These are phyloP conservation scores for Hanseniaspora guilliermondii DNA, from an alignment of 805 yeast genomes.

Conservation along the genomic window DNA sequence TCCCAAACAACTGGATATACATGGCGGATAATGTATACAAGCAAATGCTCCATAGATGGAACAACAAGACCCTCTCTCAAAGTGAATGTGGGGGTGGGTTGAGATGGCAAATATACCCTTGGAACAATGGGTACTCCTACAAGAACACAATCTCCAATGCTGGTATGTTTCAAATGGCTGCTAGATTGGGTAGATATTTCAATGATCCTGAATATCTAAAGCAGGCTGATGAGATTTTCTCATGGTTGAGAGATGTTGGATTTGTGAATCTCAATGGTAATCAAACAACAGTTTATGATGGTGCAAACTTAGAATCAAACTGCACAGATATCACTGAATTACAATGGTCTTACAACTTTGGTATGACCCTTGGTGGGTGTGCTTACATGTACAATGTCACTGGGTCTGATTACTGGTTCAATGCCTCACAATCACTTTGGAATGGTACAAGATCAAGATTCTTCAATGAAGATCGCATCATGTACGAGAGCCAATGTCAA, in stretches of 20 bases:
- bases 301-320: slow-evolving; percentile 41
- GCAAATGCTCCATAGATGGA: neutral
- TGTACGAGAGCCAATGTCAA: slow-evolving; percentile 55
- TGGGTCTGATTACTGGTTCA: slow-evolving; percentile 40
- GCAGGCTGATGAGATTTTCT: slow-evolving; percentile 63
- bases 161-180: slow-evolving; percentile 73
- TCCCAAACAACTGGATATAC: slow-evolving; percentile 44
- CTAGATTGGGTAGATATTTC: slow-evolving; percentile 75
- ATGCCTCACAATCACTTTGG: slow-evolving; percentile 35
- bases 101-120: slow-evolving; percentile 89
- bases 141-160: slow-evolving; percentile 89
- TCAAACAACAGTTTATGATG: slow-evolving; percentile 44
- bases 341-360: slow-evolving; percentile 77
- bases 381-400: slow-evolving; percentile 65
- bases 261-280: slow-evolving; percentile 33
- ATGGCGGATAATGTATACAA: slow-evolving; percentile 62
- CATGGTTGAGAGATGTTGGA: slow-evolving; percentile 55
- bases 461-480: slow-evolving; percentile 35
- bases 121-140: slow-evolving; percentile 90
- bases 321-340: slow-evolving; percentile 46
- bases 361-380: slow-evolving; percentile 57
- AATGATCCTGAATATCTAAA: slow-evolving; percentile 59
- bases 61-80: slow-evolving; percentile 4
- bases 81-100: slow-evolving; percentile 71
- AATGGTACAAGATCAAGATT: slow-evolving; percentile 39